Conservation (phyloP, 2,329 filamentous ascomycete species). For the Colletotrichum tropicicola region DNA sequence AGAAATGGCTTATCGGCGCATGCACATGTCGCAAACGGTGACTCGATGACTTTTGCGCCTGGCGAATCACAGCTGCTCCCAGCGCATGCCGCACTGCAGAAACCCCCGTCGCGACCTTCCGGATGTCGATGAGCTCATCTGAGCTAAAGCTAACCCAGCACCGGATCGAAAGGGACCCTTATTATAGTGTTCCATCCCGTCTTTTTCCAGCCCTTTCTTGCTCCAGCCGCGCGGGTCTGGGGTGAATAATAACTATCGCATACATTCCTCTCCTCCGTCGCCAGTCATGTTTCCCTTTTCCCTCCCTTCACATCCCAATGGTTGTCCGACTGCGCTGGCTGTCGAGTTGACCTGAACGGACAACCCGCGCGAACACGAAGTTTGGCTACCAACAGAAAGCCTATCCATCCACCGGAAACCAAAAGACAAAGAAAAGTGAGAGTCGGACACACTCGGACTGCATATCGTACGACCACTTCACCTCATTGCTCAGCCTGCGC, state of each 20-base stretch:
- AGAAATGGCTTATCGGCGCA: too few relatives aligned
- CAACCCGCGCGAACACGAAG: background rate
- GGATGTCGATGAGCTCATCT: constrained; percentile 24
- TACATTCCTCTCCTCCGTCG: background rate
- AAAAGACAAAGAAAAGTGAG: background rate
- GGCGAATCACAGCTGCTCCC: constrained; percentile 19
- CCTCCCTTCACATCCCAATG: background rate
- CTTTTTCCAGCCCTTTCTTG: background rate
- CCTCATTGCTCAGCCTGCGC: too few relatives aligned
- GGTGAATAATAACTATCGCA: background rate
- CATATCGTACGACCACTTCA: too few relatives aligned
- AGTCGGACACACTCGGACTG: background rate
- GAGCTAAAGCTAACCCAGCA: background rate
- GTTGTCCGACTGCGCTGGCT: background rate
- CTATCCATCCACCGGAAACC: background rate
- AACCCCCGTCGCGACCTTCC: background rate
- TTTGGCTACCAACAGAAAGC: background rate
- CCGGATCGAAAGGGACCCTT: background rate
- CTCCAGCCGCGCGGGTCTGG: background rate
- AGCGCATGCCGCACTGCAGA: too few relatives aligned
- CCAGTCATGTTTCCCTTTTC: background rate
- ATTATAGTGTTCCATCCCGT: background rate
- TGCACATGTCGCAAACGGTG: constrained; percentile 16
- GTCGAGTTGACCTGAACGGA: background rate
- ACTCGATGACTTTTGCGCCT: constrained; percentile 25